Conservation (phyloP, 805 yeast species). For the Komagataella pastoris region DNA sequence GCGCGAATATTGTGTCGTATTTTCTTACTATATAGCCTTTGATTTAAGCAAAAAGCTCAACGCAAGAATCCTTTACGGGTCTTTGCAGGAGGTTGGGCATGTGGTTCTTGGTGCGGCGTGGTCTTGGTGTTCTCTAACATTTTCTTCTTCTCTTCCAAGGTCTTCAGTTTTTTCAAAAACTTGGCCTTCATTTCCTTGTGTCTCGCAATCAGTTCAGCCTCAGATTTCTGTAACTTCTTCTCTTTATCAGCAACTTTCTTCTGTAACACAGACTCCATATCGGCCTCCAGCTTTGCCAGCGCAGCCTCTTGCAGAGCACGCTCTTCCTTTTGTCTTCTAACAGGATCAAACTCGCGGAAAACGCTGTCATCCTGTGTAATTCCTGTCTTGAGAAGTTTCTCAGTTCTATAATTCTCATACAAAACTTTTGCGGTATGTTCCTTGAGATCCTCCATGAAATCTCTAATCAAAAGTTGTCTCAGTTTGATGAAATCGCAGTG, state of each 20-base stretch:
- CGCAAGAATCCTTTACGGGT: conserved; percentile 76
- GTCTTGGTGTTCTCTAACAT: conserved; percentile 54
- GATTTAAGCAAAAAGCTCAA: conserved; percentile 7
- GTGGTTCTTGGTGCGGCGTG: conserved; percentile 31
- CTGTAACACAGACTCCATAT: conserved; percentile 93
- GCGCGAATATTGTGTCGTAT: not conserved
- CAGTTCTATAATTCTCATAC: conserved; percentile 84
- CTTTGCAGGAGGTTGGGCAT: conserved; percentile 24
- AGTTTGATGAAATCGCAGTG: conserved; percentile 87
- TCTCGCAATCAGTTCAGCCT: conserved; percentile 88
- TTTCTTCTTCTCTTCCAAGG: conserved; percentile 82
- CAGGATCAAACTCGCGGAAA: conserved; percentile 92
- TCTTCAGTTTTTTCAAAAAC: conserved; percentile 73
- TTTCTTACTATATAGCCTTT: not conserved
- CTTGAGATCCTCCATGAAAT: conserved; percentile 85
- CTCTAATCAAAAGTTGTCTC: conserved; percentile 80
- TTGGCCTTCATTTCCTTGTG: conserved; percentile 97
- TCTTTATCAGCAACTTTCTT: conserved; percentile 95
- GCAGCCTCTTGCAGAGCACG: conserved; percentile 87
- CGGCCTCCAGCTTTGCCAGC: conserved; percentile 85
- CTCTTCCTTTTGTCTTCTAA: conserved; percentile 86
- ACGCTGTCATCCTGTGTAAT: conserved; percentile 86
- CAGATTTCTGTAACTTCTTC: conserved; percentile 90
- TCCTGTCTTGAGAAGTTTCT: conserved; percentile 69
- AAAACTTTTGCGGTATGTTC: conserved; percentile 66